phyloP scores from a whole-genome alignment of 352 stramenopile genomes.

The Phytophthora boehmeriae region DNA sequence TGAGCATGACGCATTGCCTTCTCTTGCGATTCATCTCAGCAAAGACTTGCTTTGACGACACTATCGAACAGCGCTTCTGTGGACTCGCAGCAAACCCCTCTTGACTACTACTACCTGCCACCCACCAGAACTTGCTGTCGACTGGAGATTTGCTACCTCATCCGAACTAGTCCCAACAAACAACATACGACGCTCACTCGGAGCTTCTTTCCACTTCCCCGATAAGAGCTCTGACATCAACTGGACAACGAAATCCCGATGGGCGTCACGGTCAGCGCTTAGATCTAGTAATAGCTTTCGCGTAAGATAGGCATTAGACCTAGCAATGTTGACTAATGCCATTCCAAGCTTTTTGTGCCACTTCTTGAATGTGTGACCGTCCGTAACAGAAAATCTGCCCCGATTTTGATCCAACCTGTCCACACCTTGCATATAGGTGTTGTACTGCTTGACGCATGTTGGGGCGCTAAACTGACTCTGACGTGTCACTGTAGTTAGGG shows the following conservation, averaged over 20 bases:
- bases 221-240: neutral
- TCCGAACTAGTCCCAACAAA: neutral
- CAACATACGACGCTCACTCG: neutral
- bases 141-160: neutral
- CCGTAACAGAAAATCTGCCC: constrained; percentile 25
- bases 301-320: constrained; percentile 31
- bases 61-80: neutral
- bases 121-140: neutral
- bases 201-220: neutral
- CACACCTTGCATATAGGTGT: neutral
- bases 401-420: constrained; percentile 23
- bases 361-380: constrained; percentile 38
- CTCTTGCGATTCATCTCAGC: constrained; percentile 1
- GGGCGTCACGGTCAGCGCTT: neutral
- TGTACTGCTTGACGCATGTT: neutral
- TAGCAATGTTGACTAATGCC: constrained; percentile 27
- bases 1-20: constrained; percentile 8
- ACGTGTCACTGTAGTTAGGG: neutral
- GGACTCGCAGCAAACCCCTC: neutral
- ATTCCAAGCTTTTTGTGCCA: constrained; percentile 37
- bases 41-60: neutral
- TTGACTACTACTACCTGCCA: neutral
- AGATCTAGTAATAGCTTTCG: constrained; percentile 1
- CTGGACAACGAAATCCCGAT: constrained; percentile 12
- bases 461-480: neutral